Evolutionary conservation across 1,284 basidiomycete species (phyloP), one percentile per base, ranked within the genome.

Genomic region (Uromyces viciae-fabae): DNA sequence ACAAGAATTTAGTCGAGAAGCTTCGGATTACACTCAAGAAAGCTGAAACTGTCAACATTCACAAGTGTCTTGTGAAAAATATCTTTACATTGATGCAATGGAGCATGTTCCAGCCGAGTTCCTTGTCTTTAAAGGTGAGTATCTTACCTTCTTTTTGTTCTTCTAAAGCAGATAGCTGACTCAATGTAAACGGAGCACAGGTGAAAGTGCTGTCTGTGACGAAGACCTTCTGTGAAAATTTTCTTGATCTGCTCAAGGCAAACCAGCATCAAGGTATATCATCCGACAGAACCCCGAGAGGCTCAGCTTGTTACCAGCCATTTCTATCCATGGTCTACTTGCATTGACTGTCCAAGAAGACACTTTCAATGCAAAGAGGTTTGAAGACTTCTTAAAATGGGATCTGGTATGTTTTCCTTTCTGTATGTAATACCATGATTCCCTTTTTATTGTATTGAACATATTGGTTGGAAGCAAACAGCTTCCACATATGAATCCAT

Each of bases 331-430:
- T 11, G 64, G 38, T 9, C 8, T 42, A 0, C 8, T 68, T 3
- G 64, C 64, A 19, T 5, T 68, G n/a, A 28, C 64, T 0, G 38
- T 68, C 7, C 38, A 28, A 11, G 0, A 38, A 3, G 62, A 64
- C 17, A 64, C 62, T 14, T 64, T 4, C 62, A 64, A 38, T 64
- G 8, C 17, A 0, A 43, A 43, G 38, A 68, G 46, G 25, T 68
- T n/a, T 25, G 40, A 68, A 68, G 40, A 68, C 40, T 68, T 68
- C 40, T 43, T 68, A 25, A 68, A 68, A 42, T 43, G 31, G 19
- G 25, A 42, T 25, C 22, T 68, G 36, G 64, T 66, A 28, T 8
- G 60, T 11, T 58, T 9, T 31, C 17, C n/a, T 28, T 64, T 2
- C 25, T 11, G 11, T 38, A 38, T 3, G n/a, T n/a, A n/a, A n/a